Conservation (phyloP, 1,284 basidiomycete species). For the Leccinum insolens region DNA sequence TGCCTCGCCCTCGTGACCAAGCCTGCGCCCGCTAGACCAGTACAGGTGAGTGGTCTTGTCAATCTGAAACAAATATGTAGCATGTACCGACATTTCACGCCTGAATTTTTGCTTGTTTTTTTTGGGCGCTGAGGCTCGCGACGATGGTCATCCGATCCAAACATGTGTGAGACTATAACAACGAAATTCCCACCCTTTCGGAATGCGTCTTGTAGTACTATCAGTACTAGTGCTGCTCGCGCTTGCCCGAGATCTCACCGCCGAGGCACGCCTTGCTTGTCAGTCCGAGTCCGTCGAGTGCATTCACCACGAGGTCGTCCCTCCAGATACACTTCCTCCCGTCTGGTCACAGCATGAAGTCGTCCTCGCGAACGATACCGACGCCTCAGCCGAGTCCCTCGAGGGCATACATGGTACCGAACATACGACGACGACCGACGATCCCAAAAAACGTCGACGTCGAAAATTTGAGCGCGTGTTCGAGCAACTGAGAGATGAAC, state of each 20-base stretch:
- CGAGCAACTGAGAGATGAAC: constrained; percentile 32
- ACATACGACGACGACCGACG: constrained; percentile 11
- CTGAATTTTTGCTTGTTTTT: too few relatives aligned
- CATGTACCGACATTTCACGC: too few relatives aligned
- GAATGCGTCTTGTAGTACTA: background rate
- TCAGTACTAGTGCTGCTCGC: background rate
- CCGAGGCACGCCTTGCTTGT: background rate
- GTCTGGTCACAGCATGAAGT: background rate
- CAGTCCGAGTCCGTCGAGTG: background rate
- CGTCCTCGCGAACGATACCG: background rate
- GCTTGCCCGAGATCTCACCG: background rate
- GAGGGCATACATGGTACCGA: background rate
- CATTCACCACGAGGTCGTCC: background rate
- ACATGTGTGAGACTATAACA: background rate
- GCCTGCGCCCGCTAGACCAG: too few relatives aligned
- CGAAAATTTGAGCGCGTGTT: constrained; percentile 35
- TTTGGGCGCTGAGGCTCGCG: too few relatives aligned
- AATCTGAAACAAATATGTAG: background rate
- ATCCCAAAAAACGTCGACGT: constrained; percentile 30
- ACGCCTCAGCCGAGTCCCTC: background rate
- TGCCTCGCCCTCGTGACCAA: too few relatives aligned
- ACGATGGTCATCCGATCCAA: too few relatives aligned
- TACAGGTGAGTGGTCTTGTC: too few relatives aligned
- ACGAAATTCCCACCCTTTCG: background rate
- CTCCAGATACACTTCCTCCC: background rate